Conservation (phyloP, 1,139 yeast species). For the Yamadazyma membranifaciens region DNA sequence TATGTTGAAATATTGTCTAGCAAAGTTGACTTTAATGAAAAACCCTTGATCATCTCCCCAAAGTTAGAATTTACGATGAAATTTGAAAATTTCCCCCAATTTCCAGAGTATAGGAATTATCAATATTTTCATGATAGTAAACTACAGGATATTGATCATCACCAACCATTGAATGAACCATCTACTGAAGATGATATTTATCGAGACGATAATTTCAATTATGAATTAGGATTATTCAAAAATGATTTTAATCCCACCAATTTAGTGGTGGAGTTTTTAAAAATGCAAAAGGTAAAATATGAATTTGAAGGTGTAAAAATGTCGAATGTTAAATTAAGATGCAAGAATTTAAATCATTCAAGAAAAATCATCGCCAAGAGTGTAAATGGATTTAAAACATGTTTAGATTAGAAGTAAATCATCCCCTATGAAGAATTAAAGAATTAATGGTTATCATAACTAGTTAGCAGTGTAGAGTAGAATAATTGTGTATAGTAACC, state of each 20-base stretch:
- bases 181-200: background rate
- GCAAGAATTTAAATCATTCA: slow-evolving; percentile 23
- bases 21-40: slow-evolving; percentile 24
- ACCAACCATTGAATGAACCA: background rate
- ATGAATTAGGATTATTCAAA: slow-evolving; percentile 22
- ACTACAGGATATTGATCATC: background rate
- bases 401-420: slow-evolving; percentile 6
- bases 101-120: slow-evolving; percentile 19
- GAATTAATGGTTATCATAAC: no score
- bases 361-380: slow-evolving; percentile 20
- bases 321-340: slow-evolving; percentile 19
- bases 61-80: slow-evolving; percentile 16
- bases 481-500: no score
- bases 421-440: no score
- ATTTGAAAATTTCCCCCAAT: slow-evolving; percentile 24
- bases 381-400: slow-evolving; percentile 6
- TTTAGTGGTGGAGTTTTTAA: slow-evolving; percentile 19
- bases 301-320: slow-evolving; percentile 17
- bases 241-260: slow-evolving; percentile 28
- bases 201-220: slow-evolving; percentile 18
- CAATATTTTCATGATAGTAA: slow-evolving; percentile 2
- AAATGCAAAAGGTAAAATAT: slow-evolving; percentile 18
- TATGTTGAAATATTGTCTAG: slow-evolving; percentile 20
- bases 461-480: no score
- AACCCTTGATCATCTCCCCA: slow-evolving; percentile 14